These are phyloP conservation scores for Stemphylium beticola DNA, from an alignment of 2,329 filamentous ascomycete genomes.

Conservation along the genomic window DNA sequence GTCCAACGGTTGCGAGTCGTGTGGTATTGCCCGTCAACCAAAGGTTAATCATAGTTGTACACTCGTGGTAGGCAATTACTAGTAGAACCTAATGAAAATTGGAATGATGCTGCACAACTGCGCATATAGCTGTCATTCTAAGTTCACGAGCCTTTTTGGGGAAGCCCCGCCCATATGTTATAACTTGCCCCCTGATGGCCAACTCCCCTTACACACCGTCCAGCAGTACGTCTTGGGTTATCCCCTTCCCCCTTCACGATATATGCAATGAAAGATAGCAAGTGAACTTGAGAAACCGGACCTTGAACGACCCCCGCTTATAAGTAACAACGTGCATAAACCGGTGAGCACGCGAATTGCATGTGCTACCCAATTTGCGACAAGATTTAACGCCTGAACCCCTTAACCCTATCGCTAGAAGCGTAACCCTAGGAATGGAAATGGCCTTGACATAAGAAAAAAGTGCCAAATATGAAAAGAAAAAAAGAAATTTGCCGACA, in stretches of 20 bases:
- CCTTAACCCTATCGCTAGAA: constrained; percentile 3
- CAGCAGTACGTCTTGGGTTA: constrained; percentile 11
- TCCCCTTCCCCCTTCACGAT: background rate
- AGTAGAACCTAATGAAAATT: no score
- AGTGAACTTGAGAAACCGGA: background rate
- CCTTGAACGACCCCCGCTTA: constrained; percentile 9
- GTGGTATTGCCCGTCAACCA: background rate
- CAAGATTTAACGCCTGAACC: constrained; percentile 1
- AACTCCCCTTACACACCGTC: constrained; percentile 7
- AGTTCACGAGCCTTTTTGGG: background rate
- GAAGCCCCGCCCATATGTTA: background rate
- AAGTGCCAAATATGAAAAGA: background rate
- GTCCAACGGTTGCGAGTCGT: background rate
- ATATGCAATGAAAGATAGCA: constrained; percentile 1
- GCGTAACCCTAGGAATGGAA: background rate
- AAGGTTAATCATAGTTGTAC: no score
- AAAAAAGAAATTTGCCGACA: background rate
- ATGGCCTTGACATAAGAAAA: background rate
- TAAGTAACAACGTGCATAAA: constrained; percentile 3
- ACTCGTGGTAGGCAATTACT: no score
- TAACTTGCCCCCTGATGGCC: background rate
- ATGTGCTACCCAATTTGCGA: constrained; percentile 9
- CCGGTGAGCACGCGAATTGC: constrained; percentile 1
- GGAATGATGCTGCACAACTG: background rate
- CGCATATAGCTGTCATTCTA: background rate